Conservation (phyloP, 23 red algal species). For the Gracilaria gracilis region DNA sequence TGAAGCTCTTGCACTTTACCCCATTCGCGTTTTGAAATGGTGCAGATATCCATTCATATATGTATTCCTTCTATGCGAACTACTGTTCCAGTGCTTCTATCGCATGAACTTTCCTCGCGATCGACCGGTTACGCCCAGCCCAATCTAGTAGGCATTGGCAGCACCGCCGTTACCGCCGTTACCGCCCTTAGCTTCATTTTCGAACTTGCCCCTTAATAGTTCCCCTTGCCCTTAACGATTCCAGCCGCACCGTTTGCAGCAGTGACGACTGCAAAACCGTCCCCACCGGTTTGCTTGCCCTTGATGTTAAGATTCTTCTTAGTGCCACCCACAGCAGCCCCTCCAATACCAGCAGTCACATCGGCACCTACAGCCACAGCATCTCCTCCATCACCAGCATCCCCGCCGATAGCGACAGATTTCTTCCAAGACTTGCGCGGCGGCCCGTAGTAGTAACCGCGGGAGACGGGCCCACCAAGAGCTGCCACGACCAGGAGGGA, state of each 20-base stretch:
- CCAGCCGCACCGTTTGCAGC: constrained; percentile 1
- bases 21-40: no score
- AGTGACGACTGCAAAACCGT: neutral
- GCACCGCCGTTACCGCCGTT: neutral
- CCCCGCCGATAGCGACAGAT: neutral
- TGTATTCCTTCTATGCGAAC: no score
- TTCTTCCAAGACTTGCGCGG: neutral
- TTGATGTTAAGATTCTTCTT: neutral
- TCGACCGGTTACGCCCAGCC: no score
- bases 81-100: no score
- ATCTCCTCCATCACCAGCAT: neutral
- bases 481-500: neutral
- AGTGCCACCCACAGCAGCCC: neutral
- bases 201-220: neutral
- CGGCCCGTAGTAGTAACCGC: neutral
- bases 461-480: neutral
- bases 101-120: no score
- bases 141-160: neutral
- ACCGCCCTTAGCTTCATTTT: neutral
- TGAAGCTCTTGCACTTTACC: no score
- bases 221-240: neutral
- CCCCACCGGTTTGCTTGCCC: neutral
- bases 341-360: neutral
- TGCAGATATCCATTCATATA: no score
- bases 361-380: neutral